Percentiles rank a stretch among this genome's conserved stretches.
Evolutionary conservation across 768 basidiomycete genomes (phyloP).

Genomic region (Nidularia sp.): DNA sequence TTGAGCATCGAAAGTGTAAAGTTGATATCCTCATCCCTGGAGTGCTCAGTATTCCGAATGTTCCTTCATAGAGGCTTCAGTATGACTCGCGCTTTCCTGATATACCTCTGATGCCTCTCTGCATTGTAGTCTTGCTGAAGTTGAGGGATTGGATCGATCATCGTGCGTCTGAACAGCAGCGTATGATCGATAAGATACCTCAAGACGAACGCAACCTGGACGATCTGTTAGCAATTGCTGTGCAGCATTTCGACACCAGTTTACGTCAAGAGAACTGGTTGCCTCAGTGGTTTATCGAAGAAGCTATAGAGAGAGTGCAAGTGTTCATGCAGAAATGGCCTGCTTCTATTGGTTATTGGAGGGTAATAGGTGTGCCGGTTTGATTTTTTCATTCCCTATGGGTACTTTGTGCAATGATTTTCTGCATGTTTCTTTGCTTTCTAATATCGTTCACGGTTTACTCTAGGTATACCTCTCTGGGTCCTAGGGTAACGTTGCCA

Average conservation of each 20-base stretch:
- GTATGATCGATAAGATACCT: conserved; percentile 31
- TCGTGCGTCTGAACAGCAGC: conserved; percentile 16
- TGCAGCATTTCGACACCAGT: conserved; percentile 13
- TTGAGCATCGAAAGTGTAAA: conserved; percentile 16
- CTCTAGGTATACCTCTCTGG: too few relatives aligned
- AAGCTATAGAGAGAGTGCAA: conserved; percentile 16
- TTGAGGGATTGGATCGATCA: conserved; percentile 35
- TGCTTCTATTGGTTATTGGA: conserved; percentile 10
- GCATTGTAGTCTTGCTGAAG: conserved; percentile 34
- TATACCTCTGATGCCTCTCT: conserved; percentile 33
- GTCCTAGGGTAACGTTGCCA: too few relatives aligned
- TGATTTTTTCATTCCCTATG: too few relatives aligned
- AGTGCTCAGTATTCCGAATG: conserved; percentile 20
- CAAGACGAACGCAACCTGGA: conserved; percentile 1
- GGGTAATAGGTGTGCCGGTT: too few relatives aligned
- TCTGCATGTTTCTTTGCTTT: too few relatives aligned
- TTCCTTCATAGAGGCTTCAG: conserved; percentile 14
- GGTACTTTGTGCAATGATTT: too few relatives aligned
- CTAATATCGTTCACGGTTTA: too few relatives aligned
- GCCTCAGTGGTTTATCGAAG: conserved; percentile 20
- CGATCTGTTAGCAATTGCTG: conserved; percentile 32
- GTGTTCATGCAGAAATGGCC: conserved; percentile 15
- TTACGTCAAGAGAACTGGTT: conserved; percentile 20
- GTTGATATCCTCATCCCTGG: conserved; percentile 31
- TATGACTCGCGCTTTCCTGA: conserved; percentile 10